These are phyloP conservation scores for Crinitomyces ghanaensis DNA, from an alignment of 805 yeast species.

Conservation along the genomic window DNA sequence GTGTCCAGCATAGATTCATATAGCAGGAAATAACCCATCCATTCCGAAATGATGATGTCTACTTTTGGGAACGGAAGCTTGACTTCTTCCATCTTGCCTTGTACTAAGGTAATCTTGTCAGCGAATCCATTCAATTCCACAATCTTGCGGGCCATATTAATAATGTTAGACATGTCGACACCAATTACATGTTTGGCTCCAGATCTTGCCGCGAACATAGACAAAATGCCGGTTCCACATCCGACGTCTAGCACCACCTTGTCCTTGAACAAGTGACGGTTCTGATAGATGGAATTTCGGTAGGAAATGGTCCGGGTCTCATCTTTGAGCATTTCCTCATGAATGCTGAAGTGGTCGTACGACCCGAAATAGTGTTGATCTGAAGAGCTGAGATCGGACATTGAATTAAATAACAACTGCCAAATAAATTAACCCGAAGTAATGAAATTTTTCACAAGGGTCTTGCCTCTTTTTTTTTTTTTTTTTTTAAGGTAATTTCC, in stretches of 20 bases:
- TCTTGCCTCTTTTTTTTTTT: no score
- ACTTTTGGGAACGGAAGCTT: conserved; percentile 72
- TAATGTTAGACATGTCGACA: conserved; percentile 94
- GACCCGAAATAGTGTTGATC: conserved; percentile 94
- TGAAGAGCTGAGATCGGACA: conserved; percentile 27
- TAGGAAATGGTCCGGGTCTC: conserved; percentile 84
- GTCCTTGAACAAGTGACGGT: conserved; percentile 79
- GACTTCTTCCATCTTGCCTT: conserved; percentile 93
- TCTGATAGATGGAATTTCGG: conserved; percentile 84
- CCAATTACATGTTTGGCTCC: conserved; percentile 98
- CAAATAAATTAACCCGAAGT: no score
- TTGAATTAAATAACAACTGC: no score
- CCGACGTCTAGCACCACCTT: conserved; percentile 96
- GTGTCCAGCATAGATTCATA: conserved; percentile 98
- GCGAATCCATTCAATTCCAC: conserved; percentile 71
- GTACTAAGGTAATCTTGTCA: conserved; percentile 76
- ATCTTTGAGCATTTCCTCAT: conserved; percentile 98
- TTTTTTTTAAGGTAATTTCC: no score
- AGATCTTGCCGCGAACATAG: conserved; percentile 97
- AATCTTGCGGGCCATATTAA: conserved; percentile 89
- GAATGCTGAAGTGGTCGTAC: conserved; percentile 94
- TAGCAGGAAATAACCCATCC: conserved; percentile 98
- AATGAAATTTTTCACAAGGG: no score
- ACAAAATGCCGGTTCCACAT: conserved; percentile 95
- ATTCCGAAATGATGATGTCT: conserved; percentile 90